Conservation (phyloP, 169 alveolate genomes). For the Perkinsus olseni region DNA sequence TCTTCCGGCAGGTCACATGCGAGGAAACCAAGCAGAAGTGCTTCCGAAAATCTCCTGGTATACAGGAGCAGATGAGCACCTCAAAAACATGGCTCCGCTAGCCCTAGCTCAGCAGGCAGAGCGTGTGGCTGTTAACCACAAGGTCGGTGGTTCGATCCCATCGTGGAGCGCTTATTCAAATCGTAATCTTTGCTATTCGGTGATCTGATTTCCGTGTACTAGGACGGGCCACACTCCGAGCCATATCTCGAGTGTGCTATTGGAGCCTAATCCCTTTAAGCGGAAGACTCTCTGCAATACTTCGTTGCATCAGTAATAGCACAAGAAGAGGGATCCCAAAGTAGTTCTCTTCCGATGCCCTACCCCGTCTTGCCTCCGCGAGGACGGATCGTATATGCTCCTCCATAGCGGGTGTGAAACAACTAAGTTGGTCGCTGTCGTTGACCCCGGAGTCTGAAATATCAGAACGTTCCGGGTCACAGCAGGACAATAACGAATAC, state of each 20-base stretch:
- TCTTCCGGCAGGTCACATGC: too few species aligned
- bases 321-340: too few species aligned
- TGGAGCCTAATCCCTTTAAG: too few species aligned
- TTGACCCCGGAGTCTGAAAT: not conserved
- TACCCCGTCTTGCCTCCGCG: not conserved
- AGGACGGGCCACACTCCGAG: too few species aligned
- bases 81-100: not conserved
- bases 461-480: not conserved
- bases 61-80: not conserved
- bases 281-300: too few species aligned
- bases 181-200: too few species aligned
- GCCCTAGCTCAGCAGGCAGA: constrained; percentile 34
- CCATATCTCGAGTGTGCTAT: too few species aligned
- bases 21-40: too few species aligned
- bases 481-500: not conserved
- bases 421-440: not conserved
- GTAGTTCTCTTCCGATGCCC: too few species aligned
- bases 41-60: not conserved
- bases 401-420: not conserved
- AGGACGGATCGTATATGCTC: not conserved
- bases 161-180: not conserved
- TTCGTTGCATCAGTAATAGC: too few species aligned
- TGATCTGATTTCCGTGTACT: too few species aligned
- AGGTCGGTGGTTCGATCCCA: constrained; percentile 91
- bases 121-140: constrained; percentile 93